These are phyloP conservation scores for Musa itinerans DNA, from an alignment of 176 grass and related monocot genomes.

Conservation along the genomic window DNA sequence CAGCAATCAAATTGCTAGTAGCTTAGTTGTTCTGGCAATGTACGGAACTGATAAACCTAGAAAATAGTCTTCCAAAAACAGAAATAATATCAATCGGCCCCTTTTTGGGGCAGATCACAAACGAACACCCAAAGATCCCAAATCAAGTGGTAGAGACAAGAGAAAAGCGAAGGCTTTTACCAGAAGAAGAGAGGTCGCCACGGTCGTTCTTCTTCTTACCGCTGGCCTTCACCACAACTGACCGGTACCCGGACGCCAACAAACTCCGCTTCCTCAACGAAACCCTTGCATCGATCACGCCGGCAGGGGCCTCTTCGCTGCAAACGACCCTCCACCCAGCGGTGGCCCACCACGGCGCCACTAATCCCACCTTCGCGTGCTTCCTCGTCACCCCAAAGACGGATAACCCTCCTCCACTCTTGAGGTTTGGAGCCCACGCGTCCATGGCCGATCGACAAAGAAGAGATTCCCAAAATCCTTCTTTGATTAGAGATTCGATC, in stretches of 20 bases:
- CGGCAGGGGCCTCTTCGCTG: slow-evolving; percentile 9
- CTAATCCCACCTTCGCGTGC: not conserved
- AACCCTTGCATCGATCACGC: not conserved
- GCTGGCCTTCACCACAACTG: not conserved
- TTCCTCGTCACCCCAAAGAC: slow-evolving; percentile 17
- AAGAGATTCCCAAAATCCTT: too few species aligned
- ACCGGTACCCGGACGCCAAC: not conserved
- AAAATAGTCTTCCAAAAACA: not conserved
- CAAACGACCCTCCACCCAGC: not conserved
- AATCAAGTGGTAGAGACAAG: not conserved
- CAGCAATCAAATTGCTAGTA: too few species aligned
- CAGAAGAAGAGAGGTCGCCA: not conserved
- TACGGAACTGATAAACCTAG: too few species aligned
- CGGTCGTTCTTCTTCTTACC: slow-evolving; percentile 5
- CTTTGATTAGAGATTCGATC: too few species aligned
- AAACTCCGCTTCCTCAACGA: not conserved
- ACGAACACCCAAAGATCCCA: not conserved
- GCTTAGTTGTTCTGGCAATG: too few species aligned
- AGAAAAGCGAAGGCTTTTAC: not conserved
- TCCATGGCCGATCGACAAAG: slow-evolving; percentile 27
- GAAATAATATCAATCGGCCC: not conserved
- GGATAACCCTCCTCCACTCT: slow-evolving; percentile 24
- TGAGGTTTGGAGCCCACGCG: slow-evolving; percentile 49
- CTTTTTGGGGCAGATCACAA: not conserved
- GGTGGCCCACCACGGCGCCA: slow-evolving; percentile 12